These are phyloP conservation scores for Iberis pinnata DNA, from an alignment of 345 rosid species.

Conservation along the genomic window DNA sequence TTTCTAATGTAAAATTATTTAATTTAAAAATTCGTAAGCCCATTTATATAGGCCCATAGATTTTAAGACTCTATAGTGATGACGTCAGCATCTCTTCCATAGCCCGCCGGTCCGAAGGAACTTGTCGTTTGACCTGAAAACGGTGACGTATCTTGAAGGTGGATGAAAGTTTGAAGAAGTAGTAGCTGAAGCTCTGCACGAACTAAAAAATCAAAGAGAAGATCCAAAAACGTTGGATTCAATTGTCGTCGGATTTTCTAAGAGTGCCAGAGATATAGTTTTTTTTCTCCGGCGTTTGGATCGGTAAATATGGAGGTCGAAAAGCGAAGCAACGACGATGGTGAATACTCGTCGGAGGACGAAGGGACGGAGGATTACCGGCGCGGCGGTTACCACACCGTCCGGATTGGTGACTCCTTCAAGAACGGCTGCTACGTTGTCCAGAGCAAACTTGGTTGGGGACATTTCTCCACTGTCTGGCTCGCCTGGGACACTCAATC, in stretches of 20 bases:
- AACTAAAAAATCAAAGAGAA: neutral
- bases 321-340: constrained; percentile 46
- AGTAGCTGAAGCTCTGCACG: constrained; percentile 18
- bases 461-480: constrained; percentile 97
- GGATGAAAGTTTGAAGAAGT: constrained; percentile 23
- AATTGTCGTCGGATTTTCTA: too few relatives aligned
- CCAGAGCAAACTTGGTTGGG: constrained; percentile 94
- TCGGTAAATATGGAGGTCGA: constrained; percentile 42
- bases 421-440: constrained; percentile 76
- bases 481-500: constrained; percentile 81
- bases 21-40: too few relatives aligned
- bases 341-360: constrained; percentile 86
- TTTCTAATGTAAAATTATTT: too few relatives aligned
- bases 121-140: too few relatives aligned
- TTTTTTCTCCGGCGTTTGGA: neutral
- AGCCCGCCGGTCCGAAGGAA: too few relatives aligned
- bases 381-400: constrained; percentile 89
- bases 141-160: constrained; percentile 25
- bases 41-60: neutral
- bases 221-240: constrained; percentile 15
- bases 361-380: constrained; percentile 89
- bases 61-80: neutral
- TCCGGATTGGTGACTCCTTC: constrained; percentile 71
- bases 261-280: constrained; percentile 6
- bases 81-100: constrained; percentile 24